Percentiles rank a stretch among this genome's conserved stretches.
These are phyloP conservation scores for Hydnomerulius pinastri DNA, from an alignment of 768 basidiomycete species.

Conservation along the genomic window DNA sequence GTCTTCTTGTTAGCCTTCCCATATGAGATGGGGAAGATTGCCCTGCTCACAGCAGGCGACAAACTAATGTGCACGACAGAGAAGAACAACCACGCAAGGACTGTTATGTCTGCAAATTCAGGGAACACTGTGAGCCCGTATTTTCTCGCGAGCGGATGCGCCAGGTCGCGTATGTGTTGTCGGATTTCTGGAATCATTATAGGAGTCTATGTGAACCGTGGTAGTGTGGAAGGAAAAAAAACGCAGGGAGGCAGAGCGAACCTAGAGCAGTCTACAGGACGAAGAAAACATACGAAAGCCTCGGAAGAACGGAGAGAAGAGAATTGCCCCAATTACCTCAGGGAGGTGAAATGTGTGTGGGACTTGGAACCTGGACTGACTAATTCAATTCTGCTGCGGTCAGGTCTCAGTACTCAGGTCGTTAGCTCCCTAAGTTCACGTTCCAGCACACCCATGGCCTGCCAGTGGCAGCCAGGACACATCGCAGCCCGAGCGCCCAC, in stretches of 20 bases:
- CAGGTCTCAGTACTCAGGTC: too few species aligned
- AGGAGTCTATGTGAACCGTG: not conserved
- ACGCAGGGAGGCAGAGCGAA: not conserved
- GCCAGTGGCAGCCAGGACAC: too few species aligned
- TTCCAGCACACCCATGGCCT: too few species aligned
- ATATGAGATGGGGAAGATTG: constrained; percentile 52
- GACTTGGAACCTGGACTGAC: too few species aligned
- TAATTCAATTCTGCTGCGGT: too few species aligned
- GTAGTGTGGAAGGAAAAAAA: not conserved
- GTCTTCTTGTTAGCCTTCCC: constrained; percentile 46
- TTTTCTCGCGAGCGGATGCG: constrained; percentile 28
- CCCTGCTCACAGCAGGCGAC: constrained; percentile 53
- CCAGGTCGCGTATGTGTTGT: constrained; percentile 27
- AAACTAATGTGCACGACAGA: constrained; percentile 56
- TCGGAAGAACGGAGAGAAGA: too few species aligned
- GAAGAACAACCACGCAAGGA: constrained; percentile 58
- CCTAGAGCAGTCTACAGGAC: not conserved
- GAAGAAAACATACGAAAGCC: too few species aligned
- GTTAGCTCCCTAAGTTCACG: too few species aligned
- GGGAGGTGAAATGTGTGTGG: too few species aligned
- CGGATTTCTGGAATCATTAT: constrained; percentile 32
- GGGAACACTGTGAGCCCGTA: constrained; percentile 58
- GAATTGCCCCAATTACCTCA: too few species aligned
- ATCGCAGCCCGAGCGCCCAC: too few species aligned
- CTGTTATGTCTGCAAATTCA: constrained; percentile 54